These are phyloP conservation scores for Achaetomiella virescens DNA, from an alignment of 495 filamentous ascomycete species.

Conservation along the genomic window DNA sequence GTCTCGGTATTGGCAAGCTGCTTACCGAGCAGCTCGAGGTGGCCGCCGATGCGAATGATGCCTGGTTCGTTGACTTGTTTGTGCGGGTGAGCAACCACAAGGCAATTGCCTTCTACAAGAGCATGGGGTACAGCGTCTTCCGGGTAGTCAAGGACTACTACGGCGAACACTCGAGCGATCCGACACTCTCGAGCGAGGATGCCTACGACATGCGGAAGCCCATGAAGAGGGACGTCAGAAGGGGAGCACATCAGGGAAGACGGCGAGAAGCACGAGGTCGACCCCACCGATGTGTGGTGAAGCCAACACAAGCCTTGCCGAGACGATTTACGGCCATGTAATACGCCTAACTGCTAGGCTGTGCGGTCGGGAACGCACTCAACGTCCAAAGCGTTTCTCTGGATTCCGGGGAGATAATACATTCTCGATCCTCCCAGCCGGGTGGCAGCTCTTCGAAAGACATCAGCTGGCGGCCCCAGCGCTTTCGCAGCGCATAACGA, in stretches of 20 bases:
- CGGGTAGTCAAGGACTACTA: constrained; percentile 87
- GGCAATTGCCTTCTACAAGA: constrained; percentile 80
- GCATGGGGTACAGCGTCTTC: constrained; percentile 85
- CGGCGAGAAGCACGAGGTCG: constrained; percentile 74
- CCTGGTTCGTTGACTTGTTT: constrained; percentile 95
- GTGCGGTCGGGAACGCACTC: too few species aligned
- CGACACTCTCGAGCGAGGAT: constrained; percentile 61
- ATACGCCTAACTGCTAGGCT: too few species aligned
- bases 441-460: too few species aligned
- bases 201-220: constrained; percentile 96
- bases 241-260: constrained; percentile 72
- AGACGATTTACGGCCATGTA: neutral
- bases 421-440: too few species aligned
- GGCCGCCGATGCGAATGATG: constrained; percentile 68
- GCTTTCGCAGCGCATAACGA: too few species aligned
- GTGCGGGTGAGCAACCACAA: constrained; percentile 82
- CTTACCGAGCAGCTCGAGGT: constrained; percentile 76
- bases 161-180: constrained; percentile 62
- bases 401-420: too few species aligned
- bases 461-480: too few species aligned
- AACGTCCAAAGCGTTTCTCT: too few species aligned
- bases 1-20: constrained; percentile 75
- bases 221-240: constrained; percentile 71
- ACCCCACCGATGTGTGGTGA: constrained; percentile 80
- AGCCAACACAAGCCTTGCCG: neutral